A percentile compares a stretch with the other conserved stretches of the same genome.
Conservation (phyloP, 768 basidiomycete species). For the Rhizopogon salebrosus region DNA sequence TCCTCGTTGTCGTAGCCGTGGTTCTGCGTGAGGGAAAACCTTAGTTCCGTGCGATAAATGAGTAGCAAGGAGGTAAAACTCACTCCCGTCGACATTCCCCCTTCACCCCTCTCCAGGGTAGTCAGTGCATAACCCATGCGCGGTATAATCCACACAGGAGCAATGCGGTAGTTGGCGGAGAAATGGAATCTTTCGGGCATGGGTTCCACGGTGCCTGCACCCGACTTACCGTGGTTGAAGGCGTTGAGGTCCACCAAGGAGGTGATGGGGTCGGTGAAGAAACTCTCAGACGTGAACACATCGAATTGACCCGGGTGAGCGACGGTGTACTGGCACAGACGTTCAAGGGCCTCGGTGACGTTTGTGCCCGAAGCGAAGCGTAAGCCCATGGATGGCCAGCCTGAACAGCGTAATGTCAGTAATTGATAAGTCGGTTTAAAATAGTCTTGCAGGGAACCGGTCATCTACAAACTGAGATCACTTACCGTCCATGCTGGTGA, state of each 20-base stretch:
- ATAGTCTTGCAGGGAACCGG: constrained; percentile 5
- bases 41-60: not conserved
- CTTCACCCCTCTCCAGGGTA: constrained; percentile 51
- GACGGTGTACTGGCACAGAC: constrained; percentile 27
- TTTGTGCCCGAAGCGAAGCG: constrained; percentile 64
- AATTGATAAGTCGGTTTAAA: constrained; percentile 7
- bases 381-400: constrained; percentile 88
- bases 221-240: constrained; percentile 2
- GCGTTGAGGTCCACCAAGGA: not conserved
- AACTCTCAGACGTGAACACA: constrained; percentile 35
- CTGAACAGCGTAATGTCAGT: constrained; percentile 36
- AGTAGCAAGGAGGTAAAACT: constrained; percentile 20
- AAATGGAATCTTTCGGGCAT: constrained; percentile 86
- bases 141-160: constrained; percentile 83
- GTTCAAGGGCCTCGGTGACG: constrained; percentile 46
- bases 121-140: constrained; percentile 78
- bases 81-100: constrained; percentile 72
- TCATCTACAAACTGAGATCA: not conserved
- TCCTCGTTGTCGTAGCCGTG: constrained; percentile 88
- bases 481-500: constrained; percentile 22
- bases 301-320: constrained; percentile 52
- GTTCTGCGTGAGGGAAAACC: constrained; percentile 39
- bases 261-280: not conserved
- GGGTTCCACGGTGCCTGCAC: constrained; percentile 10
- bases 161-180: constrained; percentile 66